Percentiles rank a stretch among this genome's conserved stretches.
Evolutionary conservation across 306 rosid species (phyloP).

Genomic region (Gillenia trifoliata): DNA sequence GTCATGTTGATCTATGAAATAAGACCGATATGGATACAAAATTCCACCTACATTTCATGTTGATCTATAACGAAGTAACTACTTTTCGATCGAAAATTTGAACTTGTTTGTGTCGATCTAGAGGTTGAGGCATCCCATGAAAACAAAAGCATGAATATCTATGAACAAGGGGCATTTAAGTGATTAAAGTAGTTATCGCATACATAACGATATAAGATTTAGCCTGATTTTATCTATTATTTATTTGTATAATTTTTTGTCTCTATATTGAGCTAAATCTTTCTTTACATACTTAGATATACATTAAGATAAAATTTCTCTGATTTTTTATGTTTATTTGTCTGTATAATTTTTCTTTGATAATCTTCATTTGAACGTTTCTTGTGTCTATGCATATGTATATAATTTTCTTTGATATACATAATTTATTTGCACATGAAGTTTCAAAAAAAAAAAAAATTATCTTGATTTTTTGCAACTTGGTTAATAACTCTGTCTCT

Average conservation of each 20-base stretch:
- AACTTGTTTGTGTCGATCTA: neutral
- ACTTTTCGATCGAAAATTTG: neutral
- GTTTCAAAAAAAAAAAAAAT: neutral
- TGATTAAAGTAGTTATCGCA: neutral
- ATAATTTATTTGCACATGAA: neutral
- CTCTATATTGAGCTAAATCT: neutral
- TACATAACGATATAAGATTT: too few species aligned
- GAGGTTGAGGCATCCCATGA: neutral
- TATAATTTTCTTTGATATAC: neutral
- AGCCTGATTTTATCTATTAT: too few species aligned
- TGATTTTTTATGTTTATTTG: too few species aligned
- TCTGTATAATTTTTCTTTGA: too few species aligned
- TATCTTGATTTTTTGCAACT: neutral
- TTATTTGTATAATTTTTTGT: neutral
- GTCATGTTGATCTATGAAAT: neutral
- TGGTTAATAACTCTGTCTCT: neutral
- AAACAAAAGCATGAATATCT: neutral
- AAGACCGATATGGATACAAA: neutral
- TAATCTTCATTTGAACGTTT: too few species aligned
- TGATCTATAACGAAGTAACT: neutral
- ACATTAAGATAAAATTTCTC: neutral
- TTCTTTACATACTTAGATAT: neutral
- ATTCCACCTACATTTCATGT: neutral
- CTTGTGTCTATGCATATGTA: neutral
- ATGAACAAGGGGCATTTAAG: neutral